Conservation (phyloP, 2,329 filamentous ascomycete species). For the Ophiocordyceps polyrhachis-furcata region DNA sequence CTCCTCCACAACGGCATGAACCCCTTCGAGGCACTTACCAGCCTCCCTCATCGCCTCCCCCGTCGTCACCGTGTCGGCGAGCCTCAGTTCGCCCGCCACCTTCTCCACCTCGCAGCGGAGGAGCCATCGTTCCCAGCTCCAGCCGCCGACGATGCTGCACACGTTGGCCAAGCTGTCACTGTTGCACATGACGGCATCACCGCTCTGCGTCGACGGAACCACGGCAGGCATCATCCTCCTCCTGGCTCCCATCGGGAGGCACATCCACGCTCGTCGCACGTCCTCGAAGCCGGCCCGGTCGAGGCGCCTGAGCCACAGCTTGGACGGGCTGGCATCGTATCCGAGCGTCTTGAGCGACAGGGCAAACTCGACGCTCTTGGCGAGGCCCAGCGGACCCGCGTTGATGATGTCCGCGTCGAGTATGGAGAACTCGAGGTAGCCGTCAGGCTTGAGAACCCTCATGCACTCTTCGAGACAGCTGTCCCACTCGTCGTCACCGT, state of each 20-base stretch:
- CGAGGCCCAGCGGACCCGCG: constrained; percentile 58
- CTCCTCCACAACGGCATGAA: constrained; percentile 44
- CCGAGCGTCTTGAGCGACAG: constrained; percentile 78
- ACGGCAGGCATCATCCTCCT: constrained; percentile 6
- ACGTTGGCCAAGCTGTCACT: constrained; percentile 56
- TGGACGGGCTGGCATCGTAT: constrained; percentile 73
- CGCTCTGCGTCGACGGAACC: constrained; percentile 10
- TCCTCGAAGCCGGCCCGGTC: constrained; percentile 58
- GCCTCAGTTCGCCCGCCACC: constrained; percentile 43
- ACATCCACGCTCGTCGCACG: constrained; percentile 72
- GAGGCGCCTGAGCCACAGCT: constrained; percentile 60
- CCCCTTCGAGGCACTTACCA: constrained; percentile 38
- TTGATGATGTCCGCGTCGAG: constrained; percentile 84
- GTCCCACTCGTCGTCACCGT: constrained; percentile 71
- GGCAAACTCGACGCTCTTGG: constrained; percentile 78
- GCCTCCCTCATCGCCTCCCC: constrained; percentile 34
- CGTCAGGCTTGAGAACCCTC: constrained; percentile 81
- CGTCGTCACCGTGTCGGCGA: constrained; percentile 32
- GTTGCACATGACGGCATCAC: constrained; percentile 42
- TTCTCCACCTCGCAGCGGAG: constrained; percentile 73
- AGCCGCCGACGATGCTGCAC: constrained; percentile 66
- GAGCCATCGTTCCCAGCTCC: constrained; percentile 95
- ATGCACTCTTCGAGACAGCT: constrained; percentile 69
- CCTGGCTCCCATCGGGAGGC: constrained; percentile 58
- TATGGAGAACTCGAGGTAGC: constrained; percentile 78